A percentile compares a stretch with the other conserved stretches of the same genome.
phyloP scores from a whole-genome alignment of 805 yeast genomes.

The Ogataea corticis region DNA sequence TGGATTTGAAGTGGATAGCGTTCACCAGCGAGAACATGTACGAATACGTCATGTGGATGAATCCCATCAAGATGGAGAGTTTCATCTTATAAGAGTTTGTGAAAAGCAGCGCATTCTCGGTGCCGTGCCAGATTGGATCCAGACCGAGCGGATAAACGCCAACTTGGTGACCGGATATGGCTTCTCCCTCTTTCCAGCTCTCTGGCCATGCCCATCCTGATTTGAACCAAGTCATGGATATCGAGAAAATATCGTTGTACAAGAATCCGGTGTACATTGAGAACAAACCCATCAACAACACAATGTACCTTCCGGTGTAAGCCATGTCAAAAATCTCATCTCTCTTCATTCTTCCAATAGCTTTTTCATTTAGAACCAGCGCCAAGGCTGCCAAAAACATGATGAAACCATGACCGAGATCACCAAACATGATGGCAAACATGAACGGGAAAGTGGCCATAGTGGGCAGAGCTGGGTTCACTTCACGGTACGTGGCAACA shows the following conservation, averaged over 20 bases:
- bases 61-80: conserved; percentile 91
- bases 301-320: conserved; percentile 85
- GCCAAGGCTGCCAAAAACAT: conserved; percentile 70
- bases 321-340: conserved; percentile 98
- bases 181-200: conserved; percentile 65
- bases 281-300: conserved; percentile 88
- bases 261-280: conserved; percentile 94
- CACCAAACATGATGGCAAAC: conserved; percentile 99
- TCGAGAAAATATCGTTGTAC: conserved; percentile 92
- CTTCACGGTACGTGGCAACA: conserved; percentile 87
- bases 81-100: conserved; percentile 98
- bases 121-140: conserved; percentile 96
- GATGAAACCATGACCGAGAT: conserved; percentile 92
- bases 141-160: conserved; percentile 83
- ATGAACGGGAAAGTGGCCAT: conserved; percentile 95
- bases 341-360: conserved; percentile 65
- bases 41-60: conserved; percentile 90
- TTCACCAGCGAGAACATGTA: conserved; percentile 83
- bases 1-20: conserved; percentile 63
- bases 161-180: conserved; percentile 61
- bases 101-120: conserved; percentile 87
- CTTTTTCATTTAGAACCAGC: conserved; percentile 72
- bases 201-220: conserved; percentile 96
- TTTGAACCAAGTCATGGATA: conserved; percentile 81
- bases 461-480: conserved; percentile 94